Evolutionary conservation across 768 basidiomycete species (phyloP), one percentile per base, ranked within the genome.

Genomic region (Panus rudis): DNA sequence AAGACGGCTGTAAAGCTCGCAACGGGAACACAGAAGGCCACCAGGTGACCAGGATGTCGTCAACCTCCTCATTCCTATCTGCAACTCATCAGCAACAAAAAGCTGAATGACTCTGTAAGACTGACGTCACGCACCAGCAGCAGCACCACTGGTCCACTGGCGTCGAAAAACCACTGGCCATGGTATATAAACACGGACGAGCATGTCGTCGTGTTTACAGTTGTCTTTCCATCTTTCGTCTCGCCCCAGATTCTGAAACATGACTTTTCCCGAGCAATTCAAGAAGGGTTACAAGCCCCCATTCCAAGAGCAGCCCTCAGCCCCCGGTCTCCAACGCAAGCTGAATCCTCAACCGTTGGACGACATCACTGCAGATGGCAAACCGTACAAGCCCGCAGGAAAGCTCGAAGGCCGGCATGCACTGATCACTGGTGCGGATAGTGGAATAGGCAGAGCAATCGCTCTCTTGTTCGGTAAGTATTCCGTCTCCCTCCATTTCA

Each of bases 351-450:
- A 48, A n/a, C 63, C 65, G 6, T 43, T 66, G 47, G 66, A 70
- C 59, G 68, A 71, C 44, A 47, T 69, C 42, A 61, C 67, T 31
- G 62, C 67, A 3, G 70, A 72, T 49, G 72, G 71, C 2, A 62
- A 60, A 28, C 65, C 62, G 10, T 72, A 75, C 61, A 68, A 68
- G 55, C 49, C 66, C 13, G 60, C 67, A 0, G 68, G 65, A 33
- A 73, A 74, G 61, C 61, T 76, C 26, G 56, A 67, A 39, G 73
- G 69, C 11, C 70, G 70, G 57, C 69, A 63, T 42, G 66, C 68
- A 1, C 55, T 78, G 52, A 63, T 76, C 41, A 76, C 73, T 1
- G 74, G 74, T 25, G 71, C 64, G 19, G 74, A 76, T 52, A 70
- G 68, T 14, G 72, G 73, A 16, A 75, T 73, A 37, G 72, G 73